Base-by-base conservation (phyloP, 163 green algal species). In the Scenedesmus sp. region DNA sequence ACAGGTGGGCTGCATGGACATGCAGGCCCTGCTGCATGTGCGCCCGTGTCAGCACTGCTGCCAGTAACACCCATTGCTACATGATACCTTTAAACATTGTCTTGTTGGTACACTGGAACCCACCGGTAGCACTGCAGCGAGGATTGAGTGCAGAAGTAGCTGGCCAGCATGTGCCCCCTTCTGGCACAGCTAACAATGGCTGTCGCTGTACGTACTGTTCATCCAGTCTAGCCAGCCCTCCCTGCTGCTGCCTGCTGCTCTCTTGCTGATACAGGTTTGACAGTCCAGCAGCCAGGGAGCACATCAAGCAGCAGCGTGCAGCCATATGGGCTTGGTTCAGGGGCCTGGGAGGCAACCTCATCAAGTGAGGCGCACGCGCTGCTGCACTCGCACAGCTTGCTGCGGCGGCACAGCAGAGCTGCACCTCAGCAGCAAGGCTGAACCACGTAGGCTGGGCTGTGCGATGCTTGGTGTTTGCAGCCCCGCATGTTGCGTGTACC, bases 261-360 rank as follows among this genome's bases (percentile, higher is more conserved):
- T 60, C 0, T 18, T 57, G 20, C 54, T 67, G 81, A 52, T 34
- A 3, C 81, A 92, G 81, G 62, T 92, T 82, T 26, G 81, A 88
- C 59, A 81, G 87, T 52, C 26, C 74, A 15, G 88, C 88, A 13
- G 81, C 89, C 54, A 84, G 59, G 18, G 56, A 70, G 52, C 88
- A 92, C 23, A 85, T 92, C 62, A 88, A 62, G 62, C 15, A 26
- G 54, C 88, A 92, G 81, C 62, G 88, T 10, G 88, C 81, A 12
- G 88, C 88, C 2, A 92, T 92, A 2, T 92, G 88, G 88, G 88
- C 81, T 2, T 92, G 88, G 88, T 88, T 92, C 26, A 73, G 88
- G 34, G 88, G 88, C 6, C 81, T 92, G n/a, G 88, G 88, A 1
- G 64, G 88, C 64, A 92, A 92, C 62, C 88, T 92, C 59, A 92